phyloP scores from a whole-genome alignment of 1,139 yeast species.

The Hyphopichia wangnamkhiaoensis region DNA sequence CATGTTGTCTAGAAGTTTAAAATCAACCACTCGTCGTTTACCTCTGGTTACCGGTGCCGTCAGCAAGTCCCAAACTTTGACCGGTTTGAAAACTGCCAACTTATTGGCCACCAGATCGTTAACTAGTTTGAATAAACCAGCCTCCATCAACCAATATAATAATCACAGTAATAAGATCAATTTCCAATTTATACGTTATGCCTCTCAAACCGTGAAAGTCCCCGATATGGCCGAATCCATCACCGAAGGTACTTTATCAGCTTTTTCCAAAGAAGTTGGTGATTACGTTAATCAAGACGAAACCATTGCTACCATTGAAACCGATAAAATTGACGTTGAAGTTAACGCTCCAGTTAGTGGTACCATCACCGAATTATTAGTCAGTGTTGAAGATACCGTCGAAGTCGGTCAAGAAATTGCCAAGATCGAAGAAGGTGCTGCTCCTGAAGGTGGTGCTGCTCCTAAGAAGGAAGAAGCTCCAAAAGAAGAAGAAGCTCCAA shows the following conservation, averaged over 20 bases:
- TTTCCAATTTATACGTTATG: conserved; percentile 32
- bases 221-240: conserved; percentile 99
- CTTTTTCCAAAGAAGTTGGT: conserved; percentile 80
- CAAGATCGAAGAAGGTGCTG: conserved; percentile 87
- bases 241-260: conserved; percentile 92
- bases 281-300: conserved; percentile 88
- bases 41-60: conserved; percentile 12
- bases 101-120: conserved; percentile 15
- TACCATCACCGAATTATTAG: conserved; percentile 82
- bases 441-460: conserved; percentile 67
- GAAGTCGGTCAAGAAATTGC: conserved; percentile 94
- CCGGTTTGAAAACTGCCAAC: conserved; percentile 10
- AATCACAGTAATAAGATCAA: conserved; percentile 12
- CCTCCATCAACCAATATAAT: conserved; percentile 5
- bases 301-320: conserved; percentile 93
- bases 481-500: conserved; percentile 27
- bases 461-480: conserved; percentile 27
- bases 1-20: conserved; percentile 27
- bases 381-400: conserved; percentile 87
- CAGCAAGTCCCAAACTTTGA: neutral
- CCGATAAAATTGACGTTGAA: conserved; percentile 97
- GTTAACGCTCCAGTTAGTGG: conserved; percentile 95
- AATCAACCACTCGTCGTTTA: conserved; percentile 18
- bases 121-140: conserved; percentile 7
- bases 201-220: conserved; percentile 69